A percentile compares a stretch with the other conserved stretches of the same genome.
phyloP scores from a whole-genome alignment of 2,329 filamentous ascomycete species.

The Sclerotinia nivalis region DNA sequence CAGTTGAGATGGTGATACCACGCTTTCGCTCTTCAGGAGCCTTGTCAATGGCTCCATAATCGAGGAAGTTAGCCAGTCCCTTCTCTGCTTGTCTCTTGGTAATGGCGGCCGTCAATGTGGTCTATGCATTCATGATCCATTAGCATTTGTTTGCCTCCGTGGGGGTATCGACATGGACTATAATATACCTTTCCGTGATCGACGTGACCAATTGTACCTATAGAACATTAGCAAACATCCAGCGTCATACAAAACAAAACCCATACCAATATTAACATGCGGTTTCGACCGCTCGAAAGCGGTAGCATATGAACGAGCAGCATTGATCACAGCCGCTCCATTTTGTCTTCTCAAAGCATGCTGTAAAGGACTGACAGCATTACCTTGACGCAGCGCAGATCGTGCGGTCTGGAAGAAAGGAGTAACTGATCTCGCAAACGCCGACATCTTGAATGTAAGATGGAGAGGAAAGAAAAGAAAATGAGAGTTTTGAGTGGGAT shows the following conservation, averaged over 20 bases:
- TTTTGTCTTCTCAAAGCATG: conserved; percentile 64
- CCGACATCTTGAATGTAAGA: conserved; percentile 66
- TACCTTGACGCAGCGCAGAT: conserved; percentile 67
- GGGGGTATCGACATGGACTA: not conserved
- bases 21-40: conserved; percentile 99
- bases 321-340: conserved; percentile 63
- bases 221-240: conserved; percentile 27
- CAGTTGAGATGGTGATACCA: conserved; percentile 98
- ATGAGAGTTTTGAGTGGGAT: conserved; percentile 18
- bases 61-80: conserved; percentile 90
- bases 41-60: conserved; percentile 98
- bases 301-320: conserved; percentile 62
- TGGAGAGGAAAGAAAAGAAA: conserved; percentile 21
- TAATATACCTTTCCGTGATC: conserved; percentile 91
- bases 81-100: conserved; percentile 97
- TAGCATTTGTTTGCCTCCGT: conserved; percentile 13
- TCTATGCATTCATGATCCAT: conserved; percentile 54
- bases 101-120: conserved; percentile 96
- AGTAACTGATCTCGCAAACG: conserved; percentile 73
- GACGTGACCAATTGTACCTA: conserved; percentile 97
- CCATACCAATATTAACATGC: conserved; percentile 92
- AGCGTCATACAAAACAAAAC: not conserved
- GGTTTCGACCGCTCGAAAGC: conserved; percentile 89
- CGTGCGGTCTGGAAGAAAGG: conserved; percentile 83
- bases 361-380: conserved; percentile 74